These are phyloP conservation scores for Collybia mongolica DNA, from an alignment of 768 basidiomycete genomes.

Conservation along the genomic window DNA sequence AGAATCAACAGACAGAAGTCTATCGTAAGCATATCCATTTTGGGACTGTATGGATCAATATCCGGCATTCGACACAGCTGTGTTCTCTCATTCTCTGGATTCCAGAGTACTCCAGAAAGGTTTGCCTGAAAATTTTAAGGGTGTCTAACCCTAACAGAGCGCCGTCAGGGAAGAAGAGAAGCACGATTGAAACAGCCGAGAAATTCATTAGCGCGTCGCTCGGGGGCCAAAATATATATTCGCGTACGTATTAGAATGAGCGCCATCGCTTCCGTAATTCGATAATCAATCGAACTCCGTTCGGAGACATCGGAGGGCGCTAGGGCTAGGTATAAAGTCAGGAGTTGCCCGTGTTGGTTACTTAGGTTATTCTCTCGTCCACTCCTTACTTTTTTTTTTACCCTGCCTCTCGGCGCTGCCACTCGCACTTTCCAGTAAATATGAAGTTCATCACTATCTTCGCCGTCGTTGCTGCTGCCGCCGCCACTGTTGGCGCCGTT, in stretches of 20 bases:
- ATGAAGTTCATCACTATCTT: constrained; percentile 43
- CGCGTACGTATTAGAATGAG: constrained; percentile 13
- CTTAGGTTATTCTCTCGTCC: constrained; percentile 12
- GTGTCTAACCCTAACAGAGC: too few species aligned
- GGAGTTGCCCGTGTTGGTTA: neutral
- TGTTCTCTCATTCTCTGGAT: too few species aligned
- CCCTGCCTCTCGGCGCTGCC: constrained; percentile 12
- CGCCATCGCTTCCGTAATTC: constrained; percentile 12
- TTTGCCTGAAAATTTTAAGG: too few species aligned
- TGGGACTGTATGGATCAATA: too few species aligned
- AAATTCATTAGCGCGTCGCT: neutral
- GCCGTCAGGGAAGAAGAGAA: too few species aligned
- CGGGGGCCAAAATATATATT: constrained; percentile 3
- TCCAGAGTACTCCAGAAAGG: too few species aligned
- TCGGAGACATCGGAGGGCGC: constrained; percentile 5
- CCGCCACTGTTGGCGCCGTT: constrained; percentile 33
- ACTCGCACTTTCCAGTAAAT: constrained; percentile 4
- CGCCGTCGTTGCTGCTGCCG: constrained; percentile 35
- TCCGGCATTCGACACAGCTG: too few species aligned
- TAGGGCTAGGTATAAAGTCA: constrained; percentile 8
- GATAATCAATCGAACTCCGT: neutral
- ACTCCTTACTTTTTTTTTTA: constrained; percentile 11
- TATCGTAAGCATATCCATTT: too few species aligned
- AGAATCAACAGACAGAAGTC: too few species aligned
- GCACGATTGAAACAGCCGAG: neutral